Evolutionary conservation across 2,329 filamentous ascomycete genomes (phyloP).

Genomic region (Botrytis aclada): DNA sequence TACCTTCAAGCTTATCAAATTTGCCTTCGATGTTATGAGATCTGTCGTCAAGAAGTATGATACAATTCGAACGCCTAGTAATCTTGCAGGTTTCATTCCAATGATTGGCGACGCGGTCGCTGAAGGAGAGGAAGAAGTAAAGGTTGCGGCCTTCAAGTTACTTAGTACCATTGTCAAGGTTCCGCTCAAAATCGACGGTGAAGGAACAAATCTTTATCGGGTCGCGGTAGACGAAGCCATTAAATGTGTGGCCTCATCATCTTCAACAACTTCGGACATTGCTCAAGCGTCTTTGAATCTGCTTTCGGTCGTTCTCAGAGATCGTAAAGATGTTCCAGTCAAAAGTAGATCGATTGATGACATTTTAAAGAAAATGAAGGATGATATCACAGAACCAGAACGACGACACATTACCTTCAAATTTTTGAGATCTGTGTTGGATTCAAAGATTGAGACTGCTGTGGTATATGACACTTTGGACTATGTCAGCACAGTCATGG

Average conservation of each 20-base stretch:
- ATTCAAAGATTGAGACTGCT: conserved; percentile 79
- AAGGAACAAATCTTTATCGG: conserved; percentile 58
- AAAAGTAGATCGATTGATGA: conserved; percentile 81
- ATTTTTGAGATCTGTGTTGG: conserved; percentile 83
- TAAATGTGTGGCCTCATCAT: conserved; percentile 72
- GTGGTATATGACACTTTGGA: conserved; percentile 90
- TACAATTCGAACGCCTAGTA: conserved; percentile 71
- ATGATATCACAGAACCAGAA: conserved; percentile 88
- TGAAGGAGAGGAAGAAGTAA: conserved; percentile 85
- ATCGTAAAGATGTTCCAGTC: conserved; percentile 70
- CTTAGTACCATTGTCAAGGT: conserved; percentile 82
- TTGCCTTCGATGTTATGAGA: conserved; percentile 82
- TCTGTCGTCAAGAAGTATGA: conserved; percentile 84
- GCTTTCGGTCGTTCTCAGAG: conserved; percentile 77
- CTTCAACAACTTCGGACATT: conserved; percentile 76
- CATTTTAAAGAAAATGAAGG: conserved; percentile 75
- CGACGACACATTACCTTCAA: conserved; percentile 92
- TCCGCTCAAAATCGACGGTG: conserved; percentile 65
- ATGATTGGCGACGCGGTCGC: conserved; percentile 85
- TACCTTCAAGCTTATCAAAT: conserved; percentile 82
- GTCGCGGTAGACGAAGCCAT: conserved; percentile 84
- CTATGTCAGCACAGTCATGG: conserved; percentile 86
- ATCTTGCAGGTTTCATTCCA: conserved; percentile 81
- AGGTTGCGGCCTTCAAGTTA: conserved; percentile 82
- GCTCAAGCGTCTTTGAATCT: conserved; percentile 88